Evolutionary conservation across 1,284 basidiomycete species (phyloP).

Genomic region (Pseudozyma pruni): DNA sequence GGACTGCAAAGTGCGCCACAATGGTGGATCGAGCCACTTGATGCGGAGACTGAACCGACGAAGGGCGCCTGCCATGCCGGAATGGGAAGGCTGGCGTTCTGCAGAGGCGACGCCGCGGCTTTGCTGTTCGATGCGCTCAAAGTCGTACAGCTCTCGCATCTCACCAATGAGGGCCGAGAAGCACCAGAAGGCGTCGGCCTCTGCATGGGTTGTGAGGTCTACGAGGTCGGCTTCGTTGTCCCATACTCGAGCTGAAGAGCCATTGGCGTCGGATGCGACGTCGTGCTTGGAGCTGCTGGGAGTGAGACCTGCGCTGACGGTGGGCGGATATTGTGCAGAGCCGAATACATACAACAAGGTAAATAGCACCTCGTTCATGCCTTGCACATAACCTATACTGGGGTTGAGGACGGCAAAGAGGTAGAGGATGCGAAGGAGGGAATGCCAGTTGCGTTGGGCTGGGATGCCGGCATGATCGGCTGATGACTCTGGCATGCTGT

Average conservation of each 20-base stretch:
- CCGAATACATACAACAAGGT: constrained; percentile 59
- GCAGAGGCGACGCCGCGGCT: constrained; percentile 13
- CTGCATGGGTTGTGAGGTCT: constrained; percentile 39
- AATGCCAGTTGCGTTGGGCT: constrained; percentile 59
- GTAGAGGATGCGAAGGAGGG: constrained; percentile 63
- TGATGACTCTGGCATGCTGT: neutral
- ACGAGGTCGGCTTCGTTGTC: constrained; percentile 29
- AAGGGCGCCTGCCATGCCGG: constrained; percentile 59
- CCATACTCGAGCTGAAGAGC: constrained; percentile 7
- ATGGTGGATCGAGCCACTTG: constrained; percentile 50
- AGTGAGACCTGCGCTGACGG: constrained; percentile 1
- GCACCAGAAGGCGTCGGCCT: constrained; percentile 67
- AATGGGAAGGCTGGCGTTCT: constrained; percentile 11
- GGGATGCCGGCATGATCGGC: neutral
- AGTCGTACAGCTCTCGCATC: constrained; percentile 65
- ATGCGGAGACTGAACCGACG: constrained; percentile 55
- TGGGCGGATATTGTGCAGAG: constrained; percentile 22
- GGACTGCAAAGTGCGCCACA: constrained; percentile 50
- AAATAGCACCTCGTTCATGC: constrained; percentile 65
- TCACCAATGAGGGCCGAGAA: constrained; percentile 63
- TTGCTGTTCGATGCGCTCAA: constrained; percentile 55
- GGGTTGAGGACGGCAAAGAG: constrained; percentile 65
- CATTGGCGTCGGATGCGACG: neutral
- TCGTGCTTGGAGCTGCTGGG: constrained; percentile 24
- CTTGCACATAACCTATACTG: constrained; percentile 63